phyloP scores from a whole-genome alignment of 106 monocot species.

The Acorus gramineus region DNA sequence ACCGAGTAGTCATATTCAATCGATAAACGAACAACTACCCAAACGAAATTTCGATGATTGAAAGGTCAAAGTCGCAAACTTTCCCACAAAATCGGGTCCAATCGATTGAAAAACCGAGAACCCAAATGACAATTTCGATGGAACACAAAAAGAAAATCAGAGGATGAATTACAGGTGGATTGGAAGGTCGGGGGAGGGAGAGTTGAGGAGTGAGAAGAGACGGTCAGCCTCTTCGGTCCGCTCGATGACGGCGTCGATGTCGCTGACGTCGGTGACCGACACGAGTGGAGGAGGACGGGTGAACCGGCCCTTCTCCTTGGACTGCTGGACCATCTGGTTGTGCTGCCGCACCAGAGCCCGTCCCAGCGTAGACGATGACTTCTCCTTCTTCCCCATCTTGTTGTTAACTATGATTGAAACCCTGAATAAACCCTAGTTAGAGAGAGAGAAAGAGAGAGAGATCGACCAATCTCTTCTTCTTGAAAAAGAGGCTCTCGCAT shows the following conservation, averaged over 20 bases:
- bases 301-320: slow-evolving; percentile 56
- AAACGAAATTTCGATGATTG: no score
- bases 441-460: no score
- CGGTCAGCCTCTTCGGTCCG: slow-evolving; percentile 38
- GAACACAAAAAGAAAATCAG: neutral
- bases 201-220: slow-evolving; percentile 8
- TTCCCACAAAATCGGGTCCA: no score
- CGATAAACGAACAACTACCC: no score
- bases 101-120: no score
- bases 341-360: slow-evolving; percentile 70
- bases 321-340: slow-evolving; percentile 59
- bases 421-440: no score
- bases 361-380: slow-evolving; percentile 40
- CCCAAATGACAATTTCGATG: neutral
- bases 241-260: slow-evolving; percentile 76
- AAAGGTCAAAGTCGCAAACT: no score
- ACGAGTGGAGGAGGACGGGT: slow-evolving; percentile 35
- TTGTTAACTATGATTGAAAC: no score
- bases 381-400: slow-evolving; percentile 36
- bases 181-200: slow-evolving; percentile 16
- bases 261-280: slow-evolving; percentile 76
- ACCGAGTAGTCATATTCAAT: no score
- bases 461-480: no score
- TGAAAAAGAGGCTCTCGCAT: no score
- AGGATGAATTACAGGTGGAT: slow-evolving; percentile 35